phyloP scores from a whole-genome alignment of 2,329 filamentous ascomycete species.

The Venturia nashicola region DNA sequence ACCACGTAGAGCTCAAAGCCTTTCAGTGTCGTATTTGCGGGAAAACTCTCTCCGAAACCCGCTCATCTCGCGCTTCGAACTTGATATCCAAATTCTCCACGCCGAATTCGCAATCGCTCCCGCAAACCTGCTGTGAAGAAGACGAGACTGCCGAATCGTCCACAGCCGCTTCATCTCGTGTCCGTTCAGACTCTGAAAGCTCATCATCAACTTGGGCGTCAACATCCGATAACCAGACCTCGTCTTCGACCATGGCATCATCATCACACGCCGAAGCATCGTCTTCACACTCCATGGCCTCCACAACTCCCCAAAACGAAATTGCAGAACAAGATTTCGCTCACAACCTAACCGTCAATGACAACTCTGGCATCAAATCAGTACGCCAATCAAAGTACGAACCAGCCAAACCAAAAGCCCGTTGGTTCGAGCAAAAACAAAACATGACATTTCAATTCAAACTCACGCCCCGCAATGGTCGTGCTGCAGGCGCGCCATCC shows the following conservation, averaged over 20 bases:
- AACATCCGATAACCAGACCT: not conserved
- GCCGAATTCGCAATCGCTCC: not conserved
- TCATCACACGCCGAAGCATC: not conserved
- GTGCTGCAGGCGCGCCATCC: not conserved
- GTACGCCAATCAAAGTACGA: constrained; percentile 3
- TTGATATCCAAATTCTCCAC: not conserved
- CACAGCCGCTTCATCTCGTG: not conserved
- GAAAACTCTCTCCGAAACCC: not conserved
- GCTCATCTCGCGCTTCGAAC: not conserved
- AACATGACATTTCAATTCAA: constrained; percentile 9
- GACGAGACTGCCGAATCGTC: not conserved
- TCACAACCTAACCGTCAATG: not conserved
- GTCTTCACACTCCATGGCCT: not conserved
- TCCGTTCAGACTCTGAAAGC: not conserved
- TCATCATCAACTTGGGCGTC: not conserved
- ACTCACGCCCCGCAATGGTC: constrained; percentile 3
- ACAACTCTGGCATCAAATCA: not conserved
- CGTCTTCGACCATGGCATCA: not conserved
- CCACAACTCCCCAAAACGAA: not conserved
- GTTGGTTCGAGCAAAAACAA: constrained; percentile 7
- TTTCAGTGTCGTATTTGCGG: constrained; percentile 4
- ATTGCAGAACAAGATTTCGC: constrained; percentile 8
- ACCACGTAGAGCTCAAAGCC: not conserved
- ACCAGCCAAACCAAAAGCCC: not conserved
- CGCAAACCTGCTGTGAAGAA: not conserved